phyloP scores from a whole-genome alignment of 495 filamentous ascomycete species.

The Aspergillus nidulans region DNA sequence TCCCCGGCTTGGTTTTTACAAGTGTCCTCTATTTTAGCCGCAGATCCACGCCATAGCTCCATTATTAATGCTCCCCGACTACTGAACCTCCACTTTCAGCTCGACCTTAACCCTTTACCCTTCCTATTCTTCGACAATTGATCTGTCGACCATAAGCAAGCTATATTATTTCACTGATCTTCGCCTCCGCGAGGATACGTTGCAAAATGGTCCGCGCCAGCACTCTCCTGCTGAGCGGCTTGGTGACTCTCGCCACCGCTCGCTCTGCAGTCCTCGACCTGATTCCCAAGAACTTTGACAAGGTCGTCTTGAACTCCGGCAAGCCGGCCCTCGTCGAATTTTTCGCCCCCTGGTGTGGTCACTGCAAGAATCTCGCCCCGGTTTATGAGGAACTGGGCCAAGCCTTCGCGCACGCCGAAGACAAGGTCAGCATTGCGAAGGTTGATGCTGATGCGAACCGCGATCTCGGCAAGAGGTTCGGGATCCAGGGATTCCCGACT shows the following conservation, averaged over 20 bases:
- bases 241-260: conserved; percentile 40
- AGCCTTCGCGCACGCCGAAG: conserved; percentile 63
- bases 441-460: conserved; percentile 92
- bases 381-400: conserved; percentile 90
- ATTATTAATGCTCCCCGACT: conserved; percentile 1
- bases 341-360: conserved; percentile 98
- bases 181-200: background rate
- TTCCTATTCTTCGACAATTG: background rate
- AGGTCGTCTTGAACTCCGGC: conserved; percentile 80
- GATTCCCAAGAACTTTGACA: conserved; percentile 83
- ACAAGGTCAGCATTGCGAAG: conserved; percentile 88
- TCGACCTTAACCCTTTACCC: background rate
- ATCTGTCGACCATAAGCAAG: background rate
- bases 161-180: background rate
- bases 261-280: conserved; percentile 71
- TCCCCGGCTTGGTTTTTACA: conserved; percentile 7
- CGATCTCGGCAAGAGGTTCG: conserved; percentile 74
- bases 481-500: conserved; percentile 91
- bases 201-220: conserved; percentile 46
- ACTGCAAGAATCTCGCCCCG: conserved; percentile 96
- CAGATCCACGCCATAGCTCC: conserved; percentile 13
- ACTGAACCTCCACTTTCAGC: background rate
- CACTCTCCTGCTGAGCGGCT: conserved; percentile 40
- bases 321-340: conserved; percentile 98
- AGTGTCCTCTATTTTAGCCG: conserved; percentile 22